Evolutionary conservation across 2,329 filamentous ascomycete genomes (phyloP), one percentile per base, ranked within the genome.

Genomic region (Sporothrix inflata): DNA sequence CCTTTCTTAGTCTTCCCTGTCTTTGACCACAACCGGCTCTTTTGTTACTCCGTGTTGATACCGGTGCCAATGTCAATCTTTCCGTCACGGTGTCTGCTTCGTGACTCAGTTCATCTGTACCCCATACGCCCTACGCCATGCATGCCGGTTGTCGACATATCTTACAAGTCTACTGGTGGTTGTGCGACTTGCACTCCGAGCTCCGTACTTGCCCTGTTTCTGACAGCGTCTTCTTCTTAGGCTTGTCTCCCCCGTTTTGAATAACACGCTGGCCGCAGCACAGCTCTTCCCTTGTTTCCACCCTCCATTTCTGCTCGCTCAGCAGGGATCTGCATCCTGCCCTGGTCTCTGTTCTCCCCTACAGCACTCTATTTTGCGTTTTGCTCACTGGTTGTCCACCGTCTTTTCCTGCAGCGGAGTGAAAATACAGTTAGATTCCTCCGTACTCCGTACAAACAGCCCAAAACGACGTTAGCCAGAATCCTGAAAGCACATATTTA

Each of bases 201-300:
- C 53, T n/a, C 53, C 53, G 16, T 57, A n/a, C 27, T 34, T n/a
- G 53, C 16, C 5, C 34, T 14, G 14, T 27, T 34, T 57, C 53
- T 34, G 34, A 34, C 53, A 9, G 27, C 27, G 53, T 57, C 27
- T 3, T n/a, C 42, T 19, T n/a, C 47, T 7, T 16, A 6, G 5
- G n/a, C 53, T 34, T 9, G 14, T 34, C 53, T 34, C 53, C 14
- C 14, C 24, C 53, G 27, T 57, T 34, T 57, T 16, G 27, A 57
- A 57, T 57, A 57, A 19, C 53, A 57, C 27, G 53, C 53, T 57
- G 53, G 53, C 16, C 53, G 24, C 53, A 57, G 53, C 53, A 57
- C 53, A n/a, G n/a, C n/a, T n/a, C n/a, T n/a, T n/a, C n/a, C n/a
- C n/a, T n/a, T n/a, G n/a, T n/a, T n/a, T n/a, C n/a, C n/a, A n/a